Conservation (phyloP, 306 rosid species). For the Cucurbita ficifolia region DNA sequence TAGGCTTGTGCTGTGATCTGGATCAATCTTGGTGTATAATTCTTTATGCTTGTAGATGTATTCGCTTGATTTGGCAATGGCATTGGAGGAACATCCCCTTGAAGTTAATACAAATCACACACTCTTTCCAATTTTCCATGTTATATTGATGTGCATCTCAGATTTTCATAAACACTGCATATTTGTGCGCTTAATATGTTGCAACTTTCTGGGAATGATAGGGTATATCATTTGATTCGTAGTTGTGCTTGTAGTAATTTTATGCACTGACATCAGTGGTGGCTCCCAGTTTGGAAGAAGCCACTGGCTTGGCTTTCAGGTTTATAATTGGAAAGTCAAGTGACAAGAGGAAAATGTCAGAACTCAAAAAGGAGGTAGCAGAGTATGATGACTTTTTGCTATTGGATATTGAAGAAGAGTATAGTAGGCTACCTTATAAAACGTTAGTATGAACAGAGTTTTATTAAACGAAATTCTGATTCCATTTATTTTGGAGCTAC, state of each 20-base stretch:
- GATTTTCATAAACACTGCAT: neutral
- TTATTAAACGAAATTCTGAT: slow-evolving; percentile 3
- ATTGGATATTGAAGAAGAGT: slow-evolving; percentile 94
- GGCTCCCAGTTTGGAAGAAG: slow-evolving; percentile 81
- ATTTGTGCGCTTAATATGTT: neutral
- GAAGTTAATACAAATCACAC: neutral
- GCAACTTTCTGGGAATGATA: neutral
- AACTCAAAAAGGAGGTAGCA: slow-evolving; percentile 56
- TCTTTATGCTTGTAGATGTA: neutral
- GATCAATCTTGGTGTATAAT: neutral
- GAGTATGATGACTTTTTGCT: slow-evolving; percentile 70
- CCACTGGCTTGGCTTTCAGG: slow-evolving; percentile 89
- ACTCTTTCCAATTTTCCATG: neutral
- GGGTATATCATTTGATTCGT: neutral
- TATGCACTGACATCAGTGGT: slow-evolving; percentile 12
- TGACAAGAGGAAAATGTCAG: slow-evolving; percentile 54
- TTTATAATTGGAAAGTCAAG: slow-evolving; percentile 72
- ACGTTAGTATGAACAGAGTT: slow-evolving; percentile 53
- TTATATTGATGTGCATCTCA: neutral
- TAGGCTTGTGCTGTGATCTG: neutral
- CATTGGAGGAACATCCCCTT: neutral
- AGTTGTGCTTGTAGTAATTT: neutral
- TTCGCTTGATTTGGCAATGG: neutral
- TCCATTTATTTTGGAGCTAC: neutral
- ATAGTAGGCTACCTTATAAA: slow-evolving; percentile 96